Conservation (phyloP, 495 filamentous ascomycete genomes). For the Neurospora terricola region DNA sequence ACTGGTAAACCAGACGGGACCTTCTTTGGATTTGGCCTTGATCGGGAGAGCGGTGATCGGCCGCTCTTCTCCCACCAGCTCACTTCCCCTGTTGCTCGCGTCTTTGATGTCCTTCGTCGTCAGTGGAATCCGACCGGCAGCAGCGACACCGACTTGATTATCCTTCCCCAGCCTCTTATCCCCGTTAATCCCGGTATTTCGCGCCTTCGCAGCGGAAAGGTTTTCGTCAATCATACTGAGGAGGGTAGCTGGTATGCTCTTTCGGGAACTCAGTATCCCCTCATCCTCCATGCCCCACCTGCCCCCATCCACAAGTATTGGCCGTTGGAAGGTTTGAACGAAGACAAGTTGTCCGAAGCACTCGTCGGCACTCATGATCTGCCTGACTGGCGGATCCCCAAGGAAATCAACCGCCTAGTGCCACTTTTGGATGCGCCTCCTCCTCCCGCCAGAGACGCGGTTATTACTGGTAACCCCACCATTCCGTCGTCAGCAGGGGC, state of each 20-base stretch:
- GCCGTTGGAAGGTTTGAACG: slow-evolving; percentile 36
- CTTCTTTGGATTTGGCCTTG: slow-evolving; percentile 70
- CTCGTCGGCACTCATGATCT: slow-evolving; percentile 36
- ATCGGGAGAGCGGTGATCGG: slow-evolving; percentile 24
- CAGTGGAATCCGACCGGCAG: slow-evolving; percentile 45
- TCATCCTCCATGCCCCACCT: slow-evolving; percentile 60
- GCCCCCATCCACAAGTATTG: slow-evolving; percentile 55
- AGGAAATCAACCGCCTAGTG: not conserved
- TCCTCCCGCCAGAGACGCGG: not conserved
- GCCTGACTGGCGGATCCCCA: slow-evolving; percentile 12
- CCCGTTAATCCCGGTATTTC: slow-evolving; percentile 48
- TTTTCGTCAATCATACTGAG: slow-evolving; percentile 82
- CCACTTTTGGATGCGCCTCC: not conserved
- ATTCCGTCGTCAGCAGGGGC: not conserved
- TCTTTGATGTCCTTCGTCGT: slow-evolving; percentile 82
- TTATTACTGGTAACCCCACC: not conserved
- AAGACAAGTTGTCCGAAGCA: slow-evolving; percentile 16
- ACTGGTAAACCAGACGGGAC: slow-evolving; percentile 81
- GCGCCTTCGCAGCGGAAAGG: slow-evolving; percentile 50
- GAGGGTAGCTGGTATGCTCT: slow-evolving; percentile 88
- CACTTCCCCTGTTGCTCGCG: slow-evolving; percentile 72
- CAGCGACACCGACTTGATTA: slow-evolving; percentile 50
- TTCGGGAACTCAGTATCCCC: slow-evolving; percentile 79
- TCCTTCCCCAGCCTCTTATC: slow-evolving; percentile 76
- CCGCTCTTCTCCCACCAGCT: slow-evolving; percentile 52